phyloP scores from a whole-genome alignment of 192 early-diverging fungal genomes.

The Coemansia sp. region DNA sequence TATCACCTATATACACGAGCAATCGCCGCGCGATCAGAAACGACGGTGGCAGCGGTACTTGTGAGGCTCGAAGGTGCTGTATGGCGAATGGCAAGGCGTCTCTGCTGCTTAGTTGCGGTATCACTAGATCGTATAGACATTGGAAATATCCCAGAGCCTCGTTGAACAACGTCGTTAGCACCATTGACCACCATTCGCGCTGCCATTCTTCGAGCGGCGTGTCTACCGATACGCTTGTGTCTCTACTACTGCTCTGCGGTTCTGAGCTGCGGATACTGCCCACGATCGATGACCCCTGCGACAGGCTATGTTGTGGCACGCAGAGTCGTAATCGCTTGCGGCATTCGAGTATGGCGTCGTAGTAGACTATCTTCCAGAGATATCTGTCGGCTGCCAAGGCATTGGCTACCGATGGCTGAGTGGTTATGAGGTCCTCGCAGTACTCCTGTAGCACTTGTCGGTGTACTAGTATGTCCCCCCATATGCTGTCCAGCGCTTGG shows the following conservation, averaged over 20 bases:
- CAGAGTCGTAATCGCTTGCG: constrained; percentile 46
- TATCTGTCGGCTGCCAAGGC: constrained; percentile 23
- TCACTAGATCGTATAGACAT: constrained; percentile 19
- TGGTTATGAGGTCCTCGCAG: constrained; percentile 38
- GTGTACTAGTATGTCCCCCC: constrained; percentile 46
- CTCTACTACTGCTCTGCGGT: constrained; percentile 12
- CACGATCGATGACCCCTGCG: constrained; percentile 33
- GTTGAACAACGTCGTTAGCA: constrained; percentile 36
- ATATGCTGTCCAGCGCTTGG: constrained; percentile 30
- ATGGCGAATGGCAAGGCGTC: background rate
- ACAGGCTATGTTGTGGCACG: constrained; percentile 27
- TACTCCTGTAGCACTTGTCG: constrained; percentile 33
- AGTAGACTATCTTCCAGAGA: constrained; percentile 41
- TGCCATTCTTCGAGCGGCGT: constrained; percentile 31
- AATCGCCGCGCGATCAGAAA: constrained; percentile 34
- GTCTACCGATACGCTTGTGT: constrained; percentile 13
- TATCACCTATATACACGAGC: constrained; percentile 39
- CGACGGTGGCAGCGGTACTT: constrained; percentile 6
- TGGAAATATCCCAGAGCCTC: constrained; percentile 51
- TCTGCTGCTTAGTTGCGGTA: constrained; percentile 6
- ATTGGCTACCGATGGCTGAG: constrained; percentile 22
- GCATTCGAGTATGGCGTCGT: constrained; percentile 48
- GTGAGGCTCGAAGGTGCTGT: background rate
- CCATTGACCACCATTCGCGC: constrained; percentile 43
- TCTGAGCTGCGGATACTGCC: constrained; percentile 25